Conservation (phyloP, 2,329 filamentous ascomycete species). For the Xylaria multiplex region DNA sequence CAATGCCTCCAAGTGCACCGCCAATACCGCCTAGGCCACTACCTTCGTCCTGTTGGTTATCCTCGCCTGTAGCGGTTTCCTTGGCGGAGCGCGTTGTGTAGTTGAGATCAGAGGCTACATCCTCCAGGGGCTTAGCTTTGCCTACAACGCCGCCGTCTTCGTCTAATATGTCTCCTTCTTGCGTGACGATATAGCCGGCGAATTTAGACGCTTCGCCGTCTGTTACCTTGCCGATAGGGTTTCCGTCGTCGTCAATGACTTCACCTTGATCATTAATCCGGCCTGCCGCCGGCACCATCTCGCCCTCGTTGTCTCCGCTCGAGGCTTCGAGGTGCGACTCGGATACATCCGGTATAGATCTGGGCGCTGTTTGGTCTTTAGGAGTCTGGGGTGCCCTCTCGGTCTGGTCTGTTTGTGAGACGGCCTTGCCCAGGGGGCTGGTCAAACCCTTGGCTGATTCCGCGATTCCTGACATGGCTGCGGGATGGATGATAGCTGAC, state of each 20-base stretch:
- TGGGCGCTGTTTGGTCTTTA: constrained; percentile 40
- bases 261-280: constrained; percentile 65
- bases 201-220: constrained; percentile 46
- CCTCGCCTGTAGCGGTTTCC: constrained; percentile 20
- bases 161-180: constrained; percentile 51
- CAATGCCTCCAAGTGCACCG: constrained; percentile 41
- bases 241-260: constrained; percentile 64
- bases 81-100: constrained; percentile 46
- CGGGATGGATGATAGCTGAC: constrained; percentile 44
- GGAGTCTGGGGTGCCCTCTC: constrained; percentile 34
- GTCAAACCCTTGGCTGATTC: constrained; percentile 39
- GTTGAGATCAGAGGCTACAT: constrained; percentile 46
- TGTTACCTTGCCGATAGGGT: constrained; percentile 56
- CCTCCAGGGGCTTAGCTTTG: constrained; percentile 49
- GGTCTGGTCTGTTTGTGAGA: constrained; percentile 30
- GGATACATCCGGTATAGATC: constrained; percentile 45
- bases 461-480: constrained; percentile 46
- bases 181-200: constrained; percentile 49
- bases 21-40: constrained; percentile 38
- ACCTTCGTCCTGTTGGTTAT: constrained; percentile 1
- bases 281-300: constrained; percentile 51
- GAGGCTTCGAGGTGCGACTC: constrained; percentile 36
- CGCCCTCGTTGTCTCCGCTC: constrained; percentile 46
- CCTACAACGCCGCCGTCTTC: constrained; percentile 48
- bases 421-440: constrained; percentile 36